A percentile compares a stretch with the other conserved stretches of the same genome.
phyloP scores from a whole-genome alignment of 129 eudicot genomes.

The Pseudognaphalium luteoalbum region DNA sequence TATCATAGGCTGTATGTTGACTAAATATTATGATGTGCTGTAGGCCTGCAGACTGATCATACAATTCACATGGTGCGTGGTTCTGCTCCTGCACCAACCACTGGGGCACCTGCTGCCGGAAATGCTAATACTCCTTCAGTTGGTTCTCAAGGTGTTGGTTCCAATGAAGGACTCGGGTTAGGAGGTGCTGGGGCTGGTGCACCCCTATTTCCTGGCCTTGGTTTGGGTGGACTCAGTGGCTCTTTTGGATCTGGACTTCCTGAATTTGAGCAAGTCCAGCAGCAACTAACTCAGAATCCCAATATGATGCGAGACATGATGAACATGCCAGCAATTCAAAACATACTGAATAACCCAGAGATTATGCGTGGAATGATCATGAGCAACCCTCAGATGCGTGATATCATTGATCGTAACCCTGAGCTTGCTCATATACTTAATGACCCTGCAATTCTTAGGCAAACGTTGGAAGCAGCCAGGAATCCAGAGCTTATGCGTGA shows the following conservation, averaged over 20 bases:
- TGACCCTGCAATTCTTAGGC: conserved; percentile 72
- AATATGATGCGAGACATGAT: conserved; percentile 92
- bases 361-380: conserved; percentile 76
- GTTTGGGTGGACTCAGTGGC: conserved; percentile 59
- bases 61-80: conserved; percentile 95
- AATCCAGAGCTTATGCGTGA: conserved; percentile 99
- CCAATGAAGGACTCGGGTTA: conserved; percentile 43
- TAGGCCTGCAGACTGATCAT: conserved; percentile 91
- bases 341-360: conserved; percentile 68
- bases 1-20: neutral
- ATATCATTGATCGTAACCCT: conserved; percentile 69
- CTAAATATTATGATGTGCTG: conserved; percentile 16
- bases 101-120: conserved; percentile 48
- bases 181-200: conserved; percentile 68
- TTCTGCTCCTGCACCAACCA: conserved; percentile 53
- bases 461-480: conserved; percentile 89
- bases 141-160: conserved; percentile 39
- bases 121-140: conserved; percentile 40
- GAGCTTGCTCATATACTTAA: conserved; percentile 82
- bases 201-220: conserved; percentile 67
- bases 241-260: conserved; percentile 80
- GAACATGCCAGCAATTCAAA: conserved; percentile 84
- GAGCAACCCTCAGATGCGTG: conserved; percentile 98
- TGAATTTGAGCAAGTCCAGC: conserved; percentile 86
- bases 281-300: conserved; percentile 86